phyloP scores from a whole-genome alignment of 129 eudicot genomes.

The Lonicera japonica region DNA sequence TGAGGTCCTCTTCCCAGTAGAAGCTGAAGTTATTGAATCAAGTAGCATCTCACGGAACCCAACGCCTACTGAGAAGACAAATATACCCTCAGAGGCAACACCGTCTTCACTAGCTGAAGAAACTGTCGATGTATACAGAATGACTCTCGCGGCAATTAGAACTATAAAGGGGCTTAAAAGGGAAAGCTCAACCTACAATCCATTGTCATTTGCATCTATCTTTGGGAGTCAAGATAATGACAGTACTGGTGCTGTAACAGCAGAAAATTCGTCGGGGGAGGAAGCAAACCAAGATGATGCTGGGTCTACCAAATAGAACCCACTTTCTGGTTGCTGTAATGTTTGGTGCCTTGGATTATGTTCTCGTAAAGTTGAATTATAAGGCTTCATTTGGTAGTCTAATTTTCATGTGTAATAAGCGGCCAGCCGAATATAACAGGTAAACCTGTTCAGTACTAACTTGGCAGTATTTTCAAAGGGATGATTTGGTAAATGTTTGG shows the following conservation, averaged over 20 bases:
- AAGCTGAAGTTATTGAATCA: conserved; percentile 68
- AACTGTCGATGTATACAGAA: conserved; percentile 56
- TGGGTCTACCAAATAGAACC: conserved; percentile 9
- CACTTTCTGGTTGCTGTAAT: background rate
- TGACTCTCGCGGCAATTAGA: conserved; percentile 77
- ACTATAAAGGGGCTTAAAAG: conserved; percentile 78
- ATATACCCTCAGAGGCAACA: conserved; percentile 14
- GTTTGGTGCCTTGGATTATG: background rate
- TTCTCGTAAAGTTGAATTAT: background rate
- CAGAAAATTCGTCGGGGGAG: conserved; percentile 48
- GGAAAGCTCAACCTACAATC: conserved; percentile 81
- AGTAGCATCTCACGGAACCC: conserved; percentile 12
- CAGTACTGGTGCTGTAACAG: conserved; percentile 67
- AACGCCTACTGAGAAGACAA: conserved; percentile 10
- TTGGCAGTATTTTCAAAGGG: background rate
- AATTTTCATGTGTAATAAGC: conserved; percentile 5
- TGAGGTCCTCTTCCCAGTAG: conserved; percentile 64
- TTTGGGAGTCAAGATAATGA: conserved; percentile 63
- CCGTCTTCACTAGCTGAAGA: conserved; percentile 38
- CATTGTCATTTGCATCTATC: conserved; percentile 65
- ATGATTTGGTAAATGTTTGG: background rate
- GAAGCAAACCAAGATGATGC: conserved; percentile 29
- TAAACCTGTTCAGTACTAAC: background rate
- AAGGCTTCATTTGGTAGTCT: background rate
- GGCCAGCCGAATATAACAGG: background rate